Evolutionary conservation across 2,329 filamentous ascomycete genomes (phyloP).

Genomic region (Escovopsis sp.): DNA sequence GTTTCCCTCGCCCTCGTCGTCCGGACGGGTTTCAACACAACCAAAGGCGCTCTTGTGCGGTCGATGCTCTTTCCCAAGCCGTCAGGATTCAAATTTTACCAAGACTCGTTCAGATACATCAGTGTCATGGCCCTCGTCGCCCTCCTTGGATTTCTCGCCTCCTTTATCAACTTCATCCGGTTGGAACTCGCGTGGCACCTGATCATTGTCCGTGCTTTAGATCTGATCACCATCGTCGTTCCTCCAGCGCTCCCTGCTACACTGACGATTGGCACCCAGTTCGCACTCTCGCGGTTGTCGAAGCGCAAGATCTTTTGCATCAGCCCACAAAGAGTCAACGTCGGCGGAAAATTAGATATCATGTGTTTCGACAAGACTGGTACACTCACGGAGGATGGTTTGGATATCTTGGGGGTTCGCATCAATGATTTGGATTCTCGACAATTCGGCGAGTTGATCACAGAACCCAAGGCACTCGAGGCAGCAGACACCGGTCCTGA

Average conservation of each 20-base stretch:
- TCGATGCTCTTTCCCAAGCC: slow-evolving; percentile 99
- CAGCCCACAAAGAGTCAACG: slow-evolving; percentile 90
- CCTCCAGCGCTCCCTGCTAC: slow-evolving; percentile 90
- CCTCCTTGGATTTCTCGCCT: slow-evolving; percentile 72
- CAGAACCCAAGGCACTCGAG: slow-evolving; percentile 46
- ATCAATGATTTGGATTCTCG: slow-evolving; percentile 49
- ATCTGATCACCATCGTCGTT: slow-evolving; percentile 94
- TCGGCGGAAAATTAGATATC: slow-evolving; percentile 87
- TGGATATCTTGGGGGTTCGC: slow-evolving; percentile 82
- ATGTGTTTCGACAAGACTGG: slow-evolving; percentile 98
- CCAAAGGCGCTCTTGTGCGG: slow-evolving; percentile 85
- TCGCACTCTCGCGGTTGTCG: slow-evolving; percentile 74
- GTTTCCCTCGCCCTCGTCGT: slow-evolving; percentile 85
- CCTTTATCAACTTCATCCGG: slow-evolving; percentile 83
- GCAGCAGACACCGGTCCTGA: slow-evolving; percentile 17
- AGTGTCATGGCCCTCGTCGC: slow-evolving; percentile 89
- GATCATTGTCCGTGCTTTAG: slow-evolving; percentile 80
- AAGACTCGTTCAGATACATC: slow-evolving; percentile 94
- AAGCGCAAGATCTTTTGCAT: slow-evolving; percentile 92
- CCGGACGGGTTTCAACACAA: slow-evolving; percentile 92
- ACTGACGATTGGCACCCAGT: slow-evolving; percentile 90
- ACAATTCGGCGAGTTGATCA: slow-evolving; percentile 61
- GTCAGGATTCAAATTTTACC: slow-evolving; percentile 96
- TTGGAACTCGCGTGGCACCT: slow-evolving; percentile 74
- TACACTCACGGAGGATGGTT: slow-evolving; percentile 89